Base-by-base conservation (phyloP, 345 rosid genomes). In the Syzygium jambos region DNA sequence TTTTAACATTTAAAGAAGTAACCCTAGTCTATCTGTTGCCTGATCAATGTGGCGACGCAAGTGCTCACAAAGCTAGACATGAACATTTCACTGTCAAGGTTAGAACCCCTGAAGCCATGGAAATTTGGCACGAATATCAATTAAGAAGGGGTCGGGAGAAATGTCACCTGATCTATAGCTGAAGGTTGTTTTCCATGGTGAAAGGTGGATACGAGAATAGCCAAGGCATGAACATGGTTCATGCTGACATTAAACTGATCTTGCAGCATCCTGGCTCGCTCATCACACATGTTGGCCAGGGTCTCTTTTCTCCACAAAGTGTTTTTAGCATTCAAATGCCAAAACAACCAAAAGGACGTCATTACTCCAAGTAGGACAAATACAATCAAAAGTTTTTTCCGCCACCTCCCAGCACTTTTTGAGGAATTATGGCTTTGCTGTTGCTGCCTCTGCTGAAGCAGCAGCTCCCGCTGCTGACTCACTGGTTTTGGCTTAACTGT, bases 161-260 rank as follows among this genome's bases (percentile, higher is more conserved):
- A 56, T 73, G 87, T 88, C 87, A 97, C 99, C 98, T 98, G 99
- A 95, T 96, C 95, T 54, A 97, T 93, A 16, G 99, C 98, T 88
- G 98, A 96, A 73, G 99, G 99, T 78, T 89, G 90, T 92, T 96
- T 96, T 68, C 95, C 96, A 91, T 97, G 99, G 94, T 97, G 99
- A 93, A 97, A 97, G 52, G 98, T 97, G 85, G 99, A 97, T 87
- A 95, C 98, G 78, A 98, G 97, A 90, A 96, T 93, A 84, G 99
- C 98, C 93, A 98, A 92, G 87, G 99, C 98, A 90, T 98, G 96
- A 87, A 98, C 99, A 92, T 98, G 98, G 90, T 98, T 98, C 93
- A 95, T 88, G 91, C 99, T 98, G 87, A 98, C 99, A 91, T 96
- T 98, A 91, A 98, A 98, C 94, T 98, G 99, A 90, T 98, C 99